Base-by-base conservation (phyloP, 495 filamentous ascomycete genomes). In the Baudoinia panamericana region DNA sequence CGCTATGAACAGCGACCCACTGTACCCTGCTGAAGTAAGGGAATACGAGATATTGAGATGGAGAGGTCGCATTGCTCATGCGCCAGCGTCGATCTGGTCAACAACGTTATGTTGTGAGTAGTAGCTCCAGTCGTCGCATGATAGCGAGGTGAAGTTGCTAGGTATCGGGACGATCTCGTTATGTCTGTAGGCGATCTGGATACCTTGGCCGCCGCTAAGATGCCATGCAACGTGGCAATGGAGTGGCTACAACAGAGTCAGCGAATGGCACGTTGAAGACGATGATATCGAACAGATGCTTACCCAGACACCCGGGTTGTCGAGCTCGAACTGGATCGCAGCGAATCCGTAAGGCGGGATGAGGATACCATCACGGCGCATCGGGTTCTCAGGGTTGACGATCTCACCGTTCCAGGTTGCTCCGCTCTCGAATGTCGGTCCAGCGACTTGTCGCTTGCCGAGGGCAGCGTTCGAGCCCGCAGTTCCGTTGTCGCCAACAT, bases 231-330 rank as follows among this genome's bases (percentile, higher is more conserved):
- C 35, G 27, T 55, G 52, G 35, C 47, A 13, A n/a, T n/a, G n/a
- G n/a, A n/a, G n/a, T n/a, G n/a, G n/a, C n/a, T n/a, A n/a, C n/a
- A n/a, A n/a, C n/a, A n/a, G n/a, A 3, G 17, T 30, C 28, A 30
- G 10, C 28, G 3, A 11, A 5, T 30, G 3, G 28, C 28, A 30
- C 28, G 5, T 11, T 16, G 28, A 3, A 3, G 17, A 13, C 28
- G 5, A 30, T 30, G 11, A 12, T 30, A 13, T 12, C n/a, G 28
- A 16, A 30, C 12, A 12, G 28, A 16, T n/a, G n/a, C n/a, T n/a
- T n/a, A n/a, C 43, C 52, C 52, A 55, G 13, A 50, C 41, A 13
- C 52, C 52, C 11, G 52, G 48, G 29, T 52, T 52, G 36, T 48
- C 32, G 7, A 40, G 39, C 17, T 54, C 51, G 27, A 50, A 41